Conservation (phyloP, 179 eudicot species). For the Camellia oleifera region DNA sequence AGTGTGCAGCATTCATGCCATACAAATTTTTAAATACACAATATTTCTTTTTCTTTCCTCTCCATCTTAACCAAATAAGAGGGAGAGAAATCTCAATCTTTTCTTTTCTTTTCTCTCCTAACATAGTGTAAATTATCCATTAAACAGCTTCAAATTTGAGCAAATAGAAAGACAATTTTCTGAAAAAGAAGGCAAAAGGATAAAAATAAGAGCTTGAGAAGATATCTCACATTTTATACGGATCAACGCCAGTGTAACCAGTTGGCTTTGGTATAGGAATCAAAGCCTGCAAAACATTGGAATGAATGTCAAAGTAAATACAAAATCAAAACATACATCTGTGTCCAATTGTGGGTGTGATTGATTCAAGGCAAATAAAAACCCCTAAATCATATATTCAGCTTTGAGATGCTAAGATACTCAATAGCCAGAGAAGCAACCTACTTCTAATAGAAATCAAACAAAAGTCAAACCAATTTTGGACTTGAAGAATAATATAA, state of each 20-base stretch:
- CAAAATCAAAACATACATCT: background rate
- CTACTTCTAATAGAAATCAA: too few species aligned
- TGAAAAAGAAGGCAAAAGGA: background rate
- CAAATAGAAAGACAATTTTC: background rate
- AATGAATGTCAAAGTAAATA: background rate
- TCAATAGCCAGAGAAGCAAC: too few species aligned
- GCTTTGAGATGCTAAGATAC: background rate
- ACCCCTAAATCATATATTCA: background rate
- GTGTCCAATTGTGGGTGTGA: background rate
- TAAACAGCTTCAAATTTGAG: background rate
- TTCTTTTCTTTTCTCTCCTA: too few species aligned
- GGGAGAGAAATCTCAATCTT: too few species aligned
- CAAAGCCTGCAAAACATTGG: conserved; percentile 50
- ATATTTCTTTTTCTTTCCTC: too few species aligned
- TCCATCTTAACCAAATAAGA: too few species aligned
- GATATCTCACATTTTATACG: conserved; percentile 74
- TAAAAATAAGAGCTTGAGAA: background rate
- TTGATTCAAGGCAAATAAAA: background rate
- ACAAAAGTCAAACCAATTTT: too few species aligned
- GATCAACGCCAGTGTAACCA: conserved; percentile 96
- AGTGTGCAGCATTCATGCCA: too few species aligned
- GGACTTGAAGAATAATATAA: too few species aligned
- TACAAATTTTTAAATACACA: too few species aligned
- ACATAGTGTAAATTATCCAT: background rate
- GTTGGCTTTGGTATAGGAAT: conserved; percentile 89